Evolutionary conservation across 225 moss, liverwort and hornwort genomes (phyloP).

Genomic region (Takakia lepidozioides): DNA sequence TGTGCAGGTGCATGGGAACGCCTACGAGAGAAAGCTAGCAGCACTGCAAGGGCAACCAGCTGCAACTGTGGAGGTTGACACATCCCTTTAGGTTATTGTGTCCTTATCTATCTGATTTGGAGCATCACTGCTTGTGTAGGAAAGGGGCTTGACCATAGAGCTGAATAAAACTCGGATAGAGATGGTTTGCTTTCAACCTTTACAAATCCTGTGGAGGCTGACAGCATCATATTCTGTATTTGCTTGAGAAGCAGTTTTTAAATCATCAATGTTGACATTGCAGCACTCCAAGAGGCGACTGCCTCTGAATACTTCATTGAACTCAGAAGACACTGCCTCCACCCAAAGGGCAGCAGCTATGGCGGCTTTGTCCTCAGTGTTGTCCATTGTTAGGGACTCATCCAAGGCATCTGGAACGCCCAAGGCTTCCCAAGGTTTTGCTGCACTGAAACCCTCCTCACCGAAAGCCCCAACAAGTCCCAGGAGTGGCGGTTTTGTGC

Average conservation of each 20-base stretch:
- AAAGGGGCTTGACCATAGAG: too few species aligned
- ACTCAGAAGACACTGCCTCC: slow-evolving; percentile 36
- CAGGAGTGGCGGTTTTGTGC: slow-evolving; percentile 23
- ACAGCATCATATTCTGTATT: too few species aligned
- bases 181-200: too few species aligned
- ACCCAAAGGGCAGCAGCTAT: slow-evolving; percentile 93
- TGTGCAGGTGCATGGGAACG: slow-evolving; percentile 60
- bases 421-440: slow-evolving; percentile 20
- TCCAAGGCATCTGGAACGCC: slow-evolving; percentile 35
- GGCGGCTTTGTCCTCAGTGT: slow-evolving; percentile 79
- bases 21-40: slow-evolving; percentile 69
- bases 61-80: too few species aligned
- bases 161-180: too few species aligned
- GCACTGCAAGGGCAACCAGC: slow-evolving; percentile 56
- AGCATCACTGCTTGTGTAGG: too few species aligned
- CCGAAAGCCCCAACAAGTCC: slow-evolving; percentile 47
- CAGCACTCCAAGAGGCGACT: slow-evolving; percentile 48
- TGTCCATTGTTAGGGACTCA: too few species aligned
- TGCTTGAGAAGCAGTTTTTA: too few species aligned
- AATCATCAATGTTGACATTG: too few species aligned
- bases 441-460: slow-evolving; percentile 29
- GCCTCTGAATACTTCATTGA: slow-evolving; percentile 37
- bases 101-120: too few species aligned
- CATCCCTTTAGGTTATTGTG: too few species aligned
- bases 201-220: too few species aligned